These are phyloP conservation scores for Ambrosia artemisiifolia DNA, from an alignment of 129 eudicot genomes.

Conservation along the genomic window DNA sequence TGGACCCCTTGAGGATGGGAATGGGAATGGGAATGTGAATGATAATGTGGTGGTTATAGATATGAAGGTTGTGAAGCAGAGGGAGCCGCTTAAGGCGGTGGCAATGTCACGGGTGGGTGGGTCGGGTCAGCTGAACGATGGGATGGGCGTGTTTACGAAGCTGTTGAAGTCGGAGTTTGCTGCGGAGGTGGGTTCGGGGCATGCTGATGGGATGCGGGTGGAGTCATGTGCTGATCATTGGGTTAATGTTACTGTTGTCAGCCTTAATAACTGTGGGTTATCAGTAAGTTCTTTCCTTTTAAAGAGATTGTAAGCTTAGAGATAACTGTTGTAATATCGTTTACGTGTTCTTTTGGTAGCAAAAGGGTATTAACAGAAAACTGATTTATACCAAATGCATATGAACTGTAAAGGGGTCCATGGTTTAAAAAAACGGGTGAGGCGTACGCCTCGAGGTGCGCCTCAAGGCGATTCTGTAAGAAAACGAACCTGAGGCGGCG, in stretches of 20 bases:
- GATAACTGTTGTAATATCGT: too few relatives aligned
- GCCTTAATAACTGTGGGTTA: constrained; percentile 73
- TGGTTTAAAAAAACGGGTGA: too few relatives aligned
- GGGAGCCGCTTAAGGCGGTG: constrained; percentile 73
- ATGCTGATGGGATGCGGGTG: constrained; percentile 25
- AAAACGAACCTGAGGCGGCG: too few relatives aligned
- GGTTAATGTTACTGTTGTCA: constrained; percentile 67
- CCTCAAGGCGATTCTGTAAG: too few relatives aligned
- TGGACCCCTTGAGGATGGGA: too few relatives aligned
- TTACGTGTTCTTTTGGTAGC: too few relatives aligned
- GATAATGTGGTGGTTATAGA: constrained; percentile 50
- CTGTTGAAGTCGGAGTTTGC: constrained; percentile 65
- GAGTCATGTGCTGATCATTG: constrained; percentile 65
- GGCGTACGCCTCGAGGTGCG: too few relatives aligned
- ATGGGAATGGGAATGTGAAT: constrained; percentile 8
- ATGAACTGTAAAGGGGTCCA: too few relatives aligned
- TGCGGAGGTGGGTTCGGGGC: constrained; percentile 24
- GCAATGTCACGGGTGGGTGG: constrained; percentile 66
- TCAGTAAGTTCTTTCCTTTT: constrained; percentile 38
- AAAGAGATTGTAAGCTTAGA: not conserved
- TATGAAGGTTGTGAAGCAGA: constrained; percentile 87
- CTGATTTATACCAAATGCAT: not conserved
- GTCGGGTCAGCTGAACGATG: constrained; percentile 82
- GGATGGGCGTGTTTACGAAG: constrained; percentile 81
- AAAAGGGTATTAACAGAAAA: not conserved